Evolutionary conservation across 164 flowering plant genomes (phyloP).

Genomic region (Cinnamomum chago): DNA sequence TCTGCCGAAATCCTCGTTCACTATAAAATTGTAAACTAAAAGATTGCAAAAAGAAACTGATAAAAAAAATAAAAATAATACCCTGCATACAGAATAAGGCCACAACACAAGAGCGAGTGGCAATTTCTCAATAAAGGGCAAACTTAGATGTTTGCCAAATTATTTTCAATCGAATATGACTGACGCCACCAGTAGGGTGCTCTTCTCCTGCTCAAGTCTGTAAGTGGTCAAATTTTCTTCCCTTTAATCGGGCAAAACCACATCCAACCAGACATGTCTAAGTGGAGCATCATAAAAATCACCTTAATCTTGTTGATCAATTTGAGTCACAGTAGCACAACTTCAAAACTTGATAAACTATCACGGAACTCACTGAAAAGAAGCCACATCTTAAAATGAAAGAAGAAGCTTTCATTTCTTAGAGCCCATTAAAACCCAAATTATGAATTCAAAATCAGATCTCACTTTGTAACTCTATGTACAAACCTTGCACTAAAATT

Average conservation of each 20-base stretch:
- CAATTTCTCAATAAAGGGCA: background rate
- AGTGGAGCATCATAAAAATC: background rate
- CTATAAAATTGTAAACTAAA: too few relatives aligned
- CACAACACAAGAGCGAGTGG: background rate
- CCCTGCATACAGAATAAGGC: background rate
- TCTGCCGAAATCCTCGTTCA: too few relatives aligned
- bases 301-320: background rate
- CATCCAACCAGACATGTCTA: background rate
- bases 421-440: background rate
- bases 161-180: background rate
- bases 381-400: background rate
- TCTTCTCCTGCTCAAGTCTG: background rate
- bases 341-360: background rate
- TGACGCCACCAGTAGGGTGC: background rate
- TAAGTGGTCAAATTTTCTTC: background rate
- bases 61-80: too few relatives aligned
- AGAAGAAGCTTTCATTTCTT: background rate
- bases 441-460: background rate
- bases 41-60: too few relatives aligned
- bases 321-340: background rate
- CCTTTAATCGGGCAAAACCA: background rate
- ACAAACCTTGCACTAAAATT: background rate
- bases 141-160: background rate
- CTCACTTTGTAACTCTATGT: background rate
- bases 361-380: too few relatives aligned